Percentiles rank a stretch among this genome's conserved stretches.
phyloP scores from a whole-genome alignment of 2,329 filamentous ascomycete genomes.

The Ilyonectria sp. region DNA sequence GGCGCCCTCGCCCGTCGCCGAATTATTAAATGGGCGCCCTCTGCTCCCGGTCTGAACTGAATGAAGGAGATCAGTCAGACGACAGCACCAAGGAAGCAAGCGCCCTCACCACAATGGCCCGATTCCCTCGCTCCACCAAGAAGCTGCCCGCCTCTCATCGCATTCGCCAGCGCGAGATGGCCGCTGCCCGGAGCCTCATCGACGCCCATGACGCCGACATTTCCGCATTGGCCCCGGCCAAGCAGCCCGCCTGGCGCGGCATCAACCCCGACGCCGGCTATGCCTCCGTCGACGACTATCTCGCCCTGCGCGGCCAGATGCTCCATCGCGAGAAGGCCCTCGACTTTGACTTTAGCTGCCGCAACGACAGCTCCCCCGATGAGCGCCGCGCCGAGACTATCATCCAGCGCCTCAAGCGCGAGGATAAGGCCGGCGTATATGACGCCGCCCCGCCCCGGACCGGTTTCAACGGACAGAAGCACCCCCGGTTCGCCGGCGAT shows the following conservation, averaged over 20 bases:
- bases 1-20: neutral
- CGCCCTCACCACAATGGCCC: constrained; percentile 31
- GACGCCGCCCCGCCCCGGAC: constrained; percentile 46
- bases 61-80: constrained; percentile 17
- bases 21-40: constrained; percentile 47
- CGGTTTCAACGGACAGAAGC: constrained; percentile 61
- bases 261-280: constrained; percentile 20
- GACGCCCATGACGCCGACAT: constrained; percentile 48
- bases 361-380: constrained; percentile 47
- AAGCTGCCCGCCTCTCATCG: constrained; percentile 15
- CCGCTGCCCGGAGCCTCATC: constrained; percentile 45
- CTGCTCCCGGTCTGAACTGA: constrained; percentile 43
- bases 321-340: constrained; percentile 53
- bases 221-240: constrained; percentile 18
- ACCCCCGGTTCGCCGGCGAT: constrained; percentile 64
- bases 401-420: constrained; percentile 54
- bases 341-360: constrained; percentile 59
- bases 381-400: constrained; percentile 59
- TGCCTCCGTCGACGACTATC: constrained; percentile 49
- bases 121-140: constrained; percentile 29
- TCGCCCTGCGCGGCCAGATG: constrained; percentile 49
- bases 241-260: constrained; percentile 2
- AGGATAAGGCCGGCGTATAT: constrained; percentile 58
- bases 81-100: constrained; percentile 26
- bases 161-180: constrained; percentile 31